Conservation (phyloP, 192 early-diverging fungal species). For the Lobosporangium transversale region DNA sequence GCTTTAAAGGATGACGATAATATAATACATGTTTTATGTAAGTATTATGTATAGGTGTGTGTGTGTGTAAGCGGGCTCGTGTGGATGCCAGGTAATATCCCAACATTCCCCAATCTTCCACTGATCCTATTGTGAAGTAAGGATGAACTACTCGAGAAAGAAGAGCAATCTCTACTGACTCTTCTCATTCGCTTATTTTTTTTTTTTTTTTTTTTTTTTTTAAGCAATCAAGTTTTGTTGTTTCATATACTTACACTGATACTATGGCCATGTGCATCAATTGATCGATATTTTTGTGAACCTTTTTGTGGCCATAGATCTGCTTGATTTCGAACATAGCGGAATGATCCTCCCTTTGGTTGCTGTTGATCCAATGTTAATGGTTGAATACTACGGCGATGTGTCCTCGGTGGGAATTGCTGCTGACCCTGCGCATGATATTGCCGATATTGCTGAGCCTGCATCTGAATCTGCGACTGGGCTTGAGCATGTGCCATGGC, state of each 20-base stretch:
- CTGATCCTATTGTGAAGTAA: too few species aligned
- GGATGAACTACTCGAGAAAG: too few species aligned
- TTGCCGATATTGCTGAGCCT: slow-evolving; percentile 13
- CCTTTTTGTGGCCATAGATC: slow-evolving; percentile 52
- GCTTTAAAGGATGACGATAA: slow-evolving; percentile 25
- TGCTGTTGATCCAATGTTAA: slow-evolving; percentile 46
- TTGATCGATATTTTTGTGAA: slow-evolving; percentile 52
- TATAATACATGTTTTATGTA: neutral
- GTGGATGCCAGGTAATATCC: too few species aligned
- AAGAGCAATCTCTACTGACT: too few species aligned
- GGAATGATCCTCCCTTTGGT: slow-evolving; percentile 48
- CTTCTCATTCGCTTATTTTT: too few species aligned
- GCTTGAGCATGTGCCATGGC: slow-evolving; percentile 44
- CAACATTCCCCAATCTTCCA: too few species aligned
- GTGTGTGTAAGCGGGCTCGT: too few species aligned
- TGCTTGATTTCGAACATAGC: slow-evolving; percentile 46
- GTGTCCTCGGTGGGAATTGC: slow-evolving; percentile 41
- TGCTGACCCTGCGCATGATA: slow-evolving; percentile 11
- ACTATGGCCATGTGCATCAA: slow-evolving; percentile 44
- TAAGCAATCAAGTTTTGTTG: too few species aligned
- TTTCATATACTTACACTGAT: slow-evolving; percentile 32
- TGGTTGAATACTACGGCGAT: slow-evolving; percentile 53
- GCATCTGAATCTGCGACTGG: slow-evolving; percentile 18
- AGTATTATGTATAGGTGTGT: neutral
- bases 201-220: too few species aligned